Conservation (phyloP, 208 protist genomes). For the Leishmania arabica region DNA sequence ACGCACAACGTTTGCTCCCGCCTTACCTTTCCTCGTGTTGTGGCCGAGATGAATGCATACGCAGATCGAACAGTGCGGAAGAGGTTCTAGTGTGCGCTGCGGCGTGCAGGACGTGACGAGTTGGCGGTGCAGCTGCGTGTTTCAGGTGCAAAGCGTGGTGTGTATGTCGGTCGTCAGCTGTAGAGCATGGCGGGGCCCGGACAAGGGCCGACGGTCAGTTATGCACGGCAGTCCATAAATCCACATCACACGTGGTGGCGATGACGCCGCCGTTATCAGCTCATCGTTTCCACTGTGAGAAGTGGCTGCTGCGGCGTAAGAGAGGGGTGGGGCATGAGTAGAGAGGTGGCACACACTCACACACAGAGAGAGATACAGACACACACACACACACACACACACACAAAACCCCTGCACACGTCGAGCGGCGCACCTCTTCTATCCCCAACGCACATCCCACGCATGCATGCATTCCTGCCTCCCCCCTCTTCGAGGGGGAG, state of each 20-base stretch:
- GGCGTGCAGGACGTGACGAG: slow-evolving; percentile 3
- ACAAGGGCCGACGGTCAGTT: not conserved
- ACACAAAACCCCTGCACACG: not conserved
- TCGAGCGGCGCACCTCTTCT: not conserved
- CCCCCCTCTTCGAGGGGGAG: too few species aligned
- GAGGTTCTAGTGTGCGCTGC: slow-evolving; percentile 18
- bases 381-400: not conserved
- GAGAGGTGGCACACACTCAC: not conserved
- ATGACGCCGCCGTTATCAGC: not conserved
- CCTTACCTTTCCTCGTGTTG: slow-evolving; percentile 40
- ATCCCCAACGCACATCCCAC: not conserved
- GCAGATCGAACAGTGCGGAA: slow-evolving; percentile 13
- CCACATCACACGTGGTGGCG: not conserved
- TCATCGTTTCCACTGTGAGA: not conserved
- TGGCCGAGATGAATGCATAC: slow-evolving; percentile 31
- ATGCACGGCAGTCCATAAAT: not conserved
- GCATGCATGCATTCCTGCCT: not conserved
- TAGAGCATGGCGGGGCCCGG: not conserved
- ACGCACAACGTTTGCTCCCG: slow-evolving; percentile 46
- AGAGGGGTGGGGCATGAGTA: not conserved
- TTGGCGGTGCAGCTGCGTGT: slow-evolving; percentile 13
- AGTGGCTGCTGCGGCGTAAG: not conserved
- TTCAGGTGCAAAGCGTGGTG: not conserved
- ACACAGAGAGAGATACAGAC: too few species aligned
- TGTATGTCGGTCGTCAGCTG: not conserved